phyloP scores from a whole-genome alignment of 805 yeast genomes.

The Teunomyces cretensis region DNA sequence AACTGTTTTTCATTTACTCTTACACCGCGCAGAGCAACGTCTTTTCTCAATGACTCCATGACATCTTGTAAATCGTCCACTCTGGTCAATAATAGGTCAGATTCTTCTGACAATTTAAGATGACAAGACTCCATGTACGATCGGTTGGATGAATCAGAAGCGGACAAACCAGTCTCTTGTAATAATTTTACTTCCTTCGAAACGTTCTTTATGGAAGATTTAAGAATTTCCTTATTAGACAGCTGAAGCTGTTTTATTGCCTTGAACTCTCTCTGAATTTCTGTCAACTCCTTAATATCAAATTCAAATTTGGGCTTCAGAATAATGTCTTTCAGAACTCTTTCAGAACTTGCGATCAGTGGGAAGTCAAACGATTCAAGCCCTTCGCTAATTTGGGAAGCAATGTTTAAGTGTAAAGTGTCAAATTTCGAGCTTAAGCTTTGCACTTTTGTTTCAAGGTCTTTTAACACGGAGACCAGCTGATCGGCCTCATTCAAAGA shows the following conservation, averaged over 20 bases:
- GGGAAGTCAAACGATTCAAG: slow-evolving; percentile 22
- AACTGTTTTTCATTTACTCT: slow-evolving; percentile 76
- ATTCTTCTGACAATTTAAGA: slow-evolving; percentile 66
- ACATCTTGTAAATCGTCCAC: slow-evolving; percentile 92
- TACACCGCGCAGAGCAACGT: slow-evolving; percentile 89
- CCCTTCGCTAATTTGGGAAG: slow-evolving; percentile 18
- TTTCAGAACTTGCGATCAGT: not conserved
- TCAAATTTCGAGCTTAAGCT: slow-evolving; percentile 19
- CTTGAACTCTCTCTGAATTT: slow-evolving; percentile 58
- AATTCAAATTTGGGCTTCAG: not conserved
- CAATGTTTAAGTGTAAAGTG: slow-evolving; percentile 10
- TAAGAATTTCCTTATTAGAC: slow-evolving; percentile 42
- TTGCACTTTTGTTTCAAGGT: slow-evolving; percentile 18
- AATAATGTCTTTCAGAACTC: not conserved
- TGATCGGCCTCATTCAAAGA: slow-evolving; percentile 51
- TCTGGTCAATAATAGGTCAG: slow-evolving; percentile 69
- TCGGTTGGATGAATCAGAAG: slow-evolving; percentile 39
- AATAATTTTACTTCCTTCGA: slow-evolving; percentile 50
- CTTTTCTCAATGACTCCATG: slow-evolving; percentile 84
- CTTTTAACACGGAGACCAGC: slow-evolving; percentile 16
- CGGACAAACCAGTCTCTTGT: slow-evolving; percentile 45
- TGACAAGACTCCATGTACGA: slow-evolving; percentile 78
- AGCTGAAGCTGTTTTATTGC: slow-evolving; percentile 57
- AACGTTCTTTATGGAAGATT: slow-evolving; percentile 43
- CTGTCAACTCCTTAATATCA: slow-evolving; percentile 32